Percentiles rank a stretch among this genome's conserved stretches.
phyloP scores from a whole-genome alignment of 495 filamentous ascomycete species.

The Penicillium taxi region DNA sequence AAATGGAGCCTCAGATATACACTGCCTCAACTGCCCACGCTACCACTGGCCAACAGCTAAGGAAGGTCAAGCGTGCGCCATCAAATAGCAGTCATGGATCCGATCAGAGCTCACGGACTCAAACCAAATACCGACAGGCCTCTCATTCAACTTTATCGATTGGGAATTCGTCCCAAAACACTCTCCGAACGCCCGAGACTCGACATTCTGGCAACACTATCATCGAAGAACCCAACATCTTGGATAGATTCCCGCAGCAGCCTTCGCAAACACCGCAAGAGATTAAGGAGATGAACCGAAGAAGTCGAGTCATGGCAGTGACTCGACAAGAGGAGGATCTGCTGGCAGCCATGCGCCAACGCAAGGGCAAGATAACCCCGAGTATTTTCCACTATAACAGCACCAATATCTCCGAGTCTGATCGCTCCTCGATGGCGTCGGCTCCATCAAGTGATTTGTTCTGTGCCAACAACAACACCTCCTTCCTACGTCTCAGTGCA shows the following conservation, averaged over 20 bases:
- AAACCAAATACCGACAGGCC: slow-evolving; percentile 10
- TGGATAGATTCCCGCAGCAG: slow-evolving; percentile 19
- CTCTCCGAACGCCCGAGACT: slow-evolving; percentile 19
- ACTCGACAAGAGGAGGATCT: slow-evolving; percentile 79
- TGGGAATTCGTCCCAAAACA: slow-evolving; percentile 18
- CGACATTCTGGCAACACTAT: slow-evolving; percentile 27
- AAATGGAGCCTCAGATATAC: slow-evolving; percentile 36
- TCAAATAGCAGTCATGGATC: slow-evolving; percentile 29
- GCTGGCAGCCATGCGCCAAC: slow-evolving; percentile 70
- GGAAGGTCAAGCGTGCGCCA: slow-evolving; percentile 22
- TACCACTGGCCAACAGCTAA: slow-evolving; percentile 20
- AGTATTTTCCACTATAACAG: slow-evolving; percentile 48
- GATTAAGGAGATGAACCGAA: slow-evolving; percentile 31
- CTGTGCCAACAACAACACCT: slow-evolving; percentile 34
- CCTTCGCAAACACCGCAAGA: slow-evolving; percentile 12
- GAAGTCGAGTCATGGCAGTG: slow-evolving; percentile 72
- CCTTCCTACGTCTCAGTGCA: slow-evolving; percentile 39
- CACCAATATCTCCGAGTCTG: slow-evolving; percentile 9
- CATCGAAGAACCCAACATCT: slow-evolving; percentile 28
- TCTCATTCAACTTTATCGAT: slow-evolving; percentile 24
- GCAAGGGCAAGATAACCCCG: slow-evolving; percentile 68
- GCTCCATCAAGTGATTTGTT: slow-evolving; percentile 32
- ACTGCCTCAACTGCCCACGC: slow-evolving; percentile 33
- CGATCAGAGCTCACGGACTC: slow-evolving; percentile 10
- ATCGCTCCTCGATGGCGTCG: slow-evolving; percentile 26